A percentile compares a stretch with the other conserved stretches of the same genome.
Evolutionary conservation across 495 filamentous ascomycete species (phyloP).

Genomic region (Lophiotrema nucula): DNA sequence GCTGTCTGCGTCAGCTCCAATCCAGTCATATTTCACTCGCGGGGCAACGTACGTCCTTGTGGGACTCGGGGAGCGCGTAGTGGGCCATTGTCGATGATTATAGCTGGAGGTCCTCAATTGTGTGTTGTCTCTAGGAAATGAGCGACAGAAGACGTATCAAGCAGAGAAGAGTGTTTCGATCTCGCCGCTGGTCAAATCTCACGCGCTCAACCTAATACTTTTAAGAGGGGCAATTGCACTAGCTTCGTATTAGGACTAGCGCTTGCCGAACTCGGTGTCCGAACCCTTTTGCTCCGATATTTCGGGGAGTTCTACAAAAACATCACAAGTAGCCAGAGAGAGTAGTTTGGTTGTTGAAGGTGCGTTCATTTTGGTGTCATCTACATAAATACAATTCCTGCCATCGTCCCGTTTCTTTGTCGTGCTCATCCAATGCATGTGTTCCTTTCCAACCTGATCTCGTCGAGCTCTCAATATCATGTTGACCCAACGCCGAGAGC

Average conservation of each 20-base stretch:
- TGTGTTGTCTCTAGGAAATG: background rate
- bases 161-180: background rate
- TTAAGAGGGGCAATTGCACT: slow-evolving; percentile 18
- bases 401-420: background rate
- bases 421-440: background rate
- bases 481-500: background rate
- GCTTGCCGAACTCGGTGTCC: too few species aligned
- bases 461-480: background rate
- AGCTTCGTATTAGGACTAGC: too few species aligned
- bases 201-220: slow-evolving; percentile 6
- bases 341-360: too few species aligned
- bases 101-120: slow-evolving; percentile 16
- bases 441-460: background rate
- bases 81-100: slow-evolving; percentile 44
- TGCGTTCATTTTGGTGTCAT: slow-evolving; percentile 1
- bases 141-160: background rate
- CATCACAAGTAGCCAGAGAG: too few species aligned
- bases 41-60: slow-evolving; percentile 71
- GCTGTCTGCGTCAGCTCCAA: slow-evolving; percentile 62
- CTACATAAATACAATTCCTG: slow-evolving; percentile 10
- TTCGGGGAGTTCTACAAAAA: too few species aligned
- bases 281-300: too few species aligned
- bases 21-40: slow-evolving; percentile 1
- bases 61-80: slow-evolving; percentile 85
- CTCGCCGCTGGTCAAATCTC: background rate